Percentiles rank a stretch among this genome's conserved stretches.
These are phyloP conservation scores for Stevia rebaudiana DNA, from an alignment of 140 eudicot species.

Conservation along the genomic window DNA sequence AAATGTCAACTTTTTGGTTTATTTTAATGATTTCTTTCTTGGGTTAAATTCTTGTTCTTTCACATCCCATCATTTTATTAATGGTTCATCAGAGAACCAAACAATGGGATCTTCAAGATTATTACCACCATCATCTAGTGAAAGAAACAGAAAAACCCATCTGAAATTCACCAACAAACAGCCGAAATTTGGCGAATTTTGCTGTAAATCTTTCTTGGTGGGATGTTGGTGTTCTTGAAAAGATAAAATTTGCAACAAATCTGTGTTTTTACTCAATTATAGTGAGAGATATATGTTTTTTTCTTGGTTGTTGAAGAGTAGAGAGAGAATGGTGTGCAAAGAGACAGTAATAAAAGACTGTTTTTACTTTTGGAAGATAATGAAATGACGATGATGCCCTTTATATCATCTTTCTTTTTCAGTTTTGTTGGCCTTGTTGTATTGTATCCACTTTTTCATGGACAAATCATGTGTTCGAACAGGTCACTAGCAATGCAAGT, in stretches of 20 bases:
- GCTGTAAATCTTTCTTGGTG: constrained; percentile 10
- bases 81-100: constrained; percentile 29
- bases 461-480: constrained; percentile 39
- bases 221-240: constrained; percentile 33
- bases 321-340: constrained; percentile 32
- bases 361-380: constrained; percentile 26
- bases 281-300: constrained; percentile 27
- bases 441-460: constrained; percentile 27
- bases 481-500: constrained; percentile 42
- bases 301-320: constrained; percentile 31
- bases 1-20: constrained; percentile 19
- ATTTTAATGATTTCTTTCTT: constrained; percentile 2
- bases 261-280: constrained; percentile 46
- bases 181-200: constrained; percentile 14
- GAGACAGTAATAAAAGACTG: constrained; percentile 27
- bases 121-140: constrained; percentile 16
- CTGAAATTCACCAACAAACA: background rate
- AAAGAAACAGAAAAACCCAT: constrained; percentile 9
- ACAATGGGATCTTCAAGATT: constrained; percentile 33
- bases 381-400: constrained; percentile 26
- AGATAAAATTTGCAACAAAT: constrained; percentile 29
- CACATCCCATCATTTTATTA: constrained; percentile 44
- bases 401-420: constrained; percentile 27
- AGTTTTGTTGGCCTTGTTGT: constrained; percentile 34
- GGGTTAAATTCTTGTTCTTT: constrained; percentile 19